Conservation (phyloP, 2,329 filamentous ascomycete species). For the Hymenoscyphus occultus region DNA sequence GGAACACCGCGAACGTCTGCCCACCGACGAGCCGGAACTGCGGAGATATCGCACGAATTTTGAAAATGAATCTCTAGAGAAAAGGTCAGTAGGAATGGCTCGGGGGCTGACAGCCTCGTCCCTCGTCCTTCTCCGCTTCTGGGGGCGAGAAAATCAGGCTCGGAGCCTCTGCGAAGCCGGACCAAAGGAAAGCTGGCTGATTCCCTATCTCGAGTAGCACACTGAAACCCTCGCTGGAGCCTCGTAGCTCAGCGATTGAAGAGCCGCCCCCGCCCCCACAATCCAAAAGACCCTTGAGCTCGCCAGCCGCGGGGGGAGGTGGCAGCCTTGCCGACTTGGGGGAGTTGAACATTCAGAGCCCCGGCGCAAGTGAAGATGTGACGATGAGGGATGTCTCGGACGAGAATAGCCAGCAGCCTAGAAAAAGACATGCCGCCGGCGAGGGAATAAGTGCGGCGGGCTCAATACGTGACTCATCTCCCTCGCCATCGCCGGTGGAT, state of each 20-base stretch:
- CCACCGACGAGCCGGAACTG: slow-evolving; percentile 15
- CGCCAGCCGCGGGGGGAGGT: slow-evolving; percentile 15
- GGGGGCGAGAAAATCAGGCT: not conserved
- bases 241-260: slow-evolving; percentile 22
- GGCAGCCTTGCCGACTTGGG: slow-evolving; percentile 21
- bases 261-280: slow-evolving; percentile 12
- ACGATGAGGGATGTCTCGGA: slow-evolving; percentile 24
- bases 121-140: too few species aligned
- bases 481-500: slow-evolving; percentile 27
- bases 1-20: slow-evolving; percentile 23
- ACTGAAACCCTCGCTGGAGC: not conserved
- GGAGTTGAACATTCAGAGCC: slow-evolving; percentile 24
- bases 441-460: slow-evolving; percentile 32
- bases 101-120: not conserved
- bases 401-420: slow-evolving; percentile 24
- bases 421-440: slow-evolving; percentile 30
- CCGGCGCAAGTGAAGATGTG: slow-evolving; percentile 21
- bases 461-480: slow-evolving; percentile 25
- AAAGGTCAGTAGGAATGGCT: not conserved
- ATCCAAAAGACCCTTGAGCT: slow-evolving; percentile 18
- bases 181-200: not conserved
- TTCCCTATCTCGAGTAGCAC: not conserved
- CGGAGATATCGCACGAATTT: slow-evolving; percentile 16
- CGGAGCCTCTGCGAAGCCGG: not conserved
- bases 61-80: slow-evolving; percentile 9